Evolutionary conservation across 148 eudicot species (phyloP), one percentile per base, ranked within the genome.

Genomic region (Rheum nobile): DNA sequence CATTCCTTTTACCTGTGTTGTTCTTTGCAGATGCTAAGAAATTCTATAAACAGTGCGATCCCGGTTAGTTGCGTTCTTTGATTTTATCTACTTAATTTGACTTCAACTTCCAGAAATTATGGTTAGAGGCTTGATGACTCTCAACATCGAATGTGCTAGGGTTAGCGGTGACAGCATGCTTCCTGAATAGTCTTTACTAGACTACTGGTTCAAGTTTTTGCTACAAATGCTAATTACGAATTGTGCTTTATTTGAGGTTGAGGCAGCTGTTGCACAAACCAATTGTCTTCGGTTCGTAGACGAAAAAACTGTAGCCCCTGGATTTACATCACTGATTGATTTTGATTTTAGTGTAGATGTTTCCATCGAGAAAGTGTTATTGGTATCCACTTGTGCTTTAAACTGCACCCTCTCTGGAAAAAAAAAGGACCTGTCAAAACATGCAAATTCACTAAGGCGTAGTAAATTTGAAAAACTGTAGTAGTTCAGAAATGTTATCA

Each of bases 31-130:
- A 83, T 38, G 83, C 78, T 78, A 77, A 75, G 31, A 75, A 80
- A 8, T 84, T 84, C 75, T 85, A 69, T 70, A 78, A 84, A 34
- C 84, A 80, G 79, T 87, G 90, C 65, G 90, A 87, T 80, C 81
- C 81, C 32, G 81, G 86, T 83, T 59, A 78, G 81, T 67, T 68
- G 68, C 78, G 13, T 48, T 19, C 76, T 19, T 71, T 63, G 71
- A 37, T 29, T 6, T 59, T 24, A 26, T 76, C 2, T 16, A 26
- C 61, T 41, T 13, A 32, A 12, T 39, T 38, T 9, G 41, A 37
- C 34, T 44, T 11, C 48, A 52, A 35, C 22, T n/a, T 31, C 19
- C 16, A 19, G 59, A 44, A 32, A 16, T 35, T 19, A 6, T 6
- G 39, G 39, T 37, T 37, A 37, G 39, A 37, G 39, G 39, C 39